phyloP scores from a whole-genome alignment of 2,329 filamentous ascomycete genomes.

The Aspergillus novofumigatus region DNA sequence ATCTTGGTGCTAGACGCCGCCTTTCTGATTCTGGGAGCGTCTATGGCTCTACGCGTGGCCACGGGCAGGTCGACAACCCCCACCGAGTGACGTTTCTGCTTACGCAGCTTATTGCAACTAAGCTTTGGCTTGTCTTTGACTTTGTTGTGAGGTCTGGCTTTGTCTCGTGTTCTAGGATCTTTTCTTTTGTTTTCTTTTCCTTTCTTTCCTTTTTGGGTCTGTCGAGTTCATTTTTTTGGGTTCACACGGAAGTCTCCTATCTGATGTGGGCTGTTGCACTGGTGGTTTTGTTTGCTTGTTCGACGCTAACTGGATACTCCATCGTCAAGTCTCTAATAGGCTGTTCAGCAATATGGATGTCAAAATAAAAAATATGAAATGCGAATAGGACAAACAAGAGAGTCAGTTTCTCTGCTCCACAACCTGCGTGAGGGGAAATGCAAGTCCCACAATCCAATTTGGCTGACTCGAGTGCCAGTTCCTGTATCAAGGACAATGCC shows the following conservation, averaged over 20 bases:
- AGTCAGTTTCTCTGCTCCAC: neutral
- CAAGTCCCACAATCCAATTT: neutral
- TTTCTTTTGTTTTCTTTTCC: neutral
- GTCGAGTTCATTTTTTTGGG: neutral
- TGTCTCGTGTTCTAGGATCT: neutral
- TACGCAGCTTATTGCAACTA: conserved; percentile 12
- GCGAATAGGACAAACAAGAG: neutral
- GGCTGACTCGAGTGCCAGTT: neutral
- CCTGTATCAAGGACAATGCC: too few relatives aligned
- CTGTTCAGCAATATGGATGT: neutral
- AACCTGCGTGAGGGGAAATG: neutral
- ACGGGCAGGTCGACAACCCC: conserved; percentile 9
- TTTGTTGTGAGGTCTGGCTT: neutral
- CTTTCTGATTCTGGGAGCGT: neutral
- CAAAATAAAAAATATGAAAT: neutral
- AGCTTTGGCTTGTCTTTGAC: neutral
- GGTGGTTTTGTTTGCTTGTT: neutral
- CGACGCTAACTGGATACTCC: neutral
- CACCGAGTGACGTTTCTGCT: conserved; percentile 21
- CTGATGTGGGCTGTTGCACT: neutral
- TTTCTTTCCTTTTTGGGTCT: neutral
- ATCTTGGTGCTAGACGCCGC: neutral
- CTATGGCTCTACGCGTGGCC: conserved; percentile 2
- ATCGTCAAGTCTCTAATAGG: too few relatives aligned
- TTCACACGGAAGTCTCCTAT: neutral